These are phyloP conservation scores for Mediolabrus comicus DNA, from an alignment of 108 stramenopile genomes.

Conservation along the genomic window DNA sequence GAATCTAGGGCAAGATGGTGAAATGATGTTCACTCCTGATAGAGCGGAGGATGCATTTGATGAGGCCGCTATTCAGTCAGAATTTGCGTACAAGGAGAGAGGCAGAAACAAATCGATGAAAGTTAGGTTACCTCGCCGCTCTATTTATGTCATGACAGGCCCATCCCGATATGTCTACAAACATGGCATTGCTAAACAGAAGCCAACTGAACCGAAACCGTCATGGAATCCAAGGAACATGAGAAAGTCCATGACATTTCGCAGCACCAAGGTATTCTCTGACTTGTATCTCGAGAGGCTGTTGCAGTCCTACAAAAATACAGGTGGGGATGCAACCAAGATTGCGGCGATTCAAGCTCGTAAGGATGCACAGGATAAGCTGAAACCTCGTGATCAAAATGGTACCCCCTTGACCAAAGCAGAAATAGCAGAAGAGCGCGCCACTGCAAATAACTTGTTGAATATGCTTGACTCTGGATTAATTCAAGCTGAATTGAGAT, in stretches of 20 bases:
- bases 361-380: not conserved
- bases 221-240: not conserved
- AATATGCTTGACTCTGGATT: not conserved
- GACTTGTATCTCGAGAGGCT: not conserved
- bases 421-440: not conserved
- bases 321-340: not conserved
- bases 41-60: not conserved
- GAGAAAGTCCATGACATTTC: constrained; percentile 4
- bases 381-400: not conserved
- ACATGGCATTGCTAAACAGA: not conserved
- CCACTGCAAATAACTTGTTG: not conserved
- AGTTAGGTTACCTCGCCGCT: not conserved
- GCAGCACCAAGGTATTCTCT: constrained; percentile 1
- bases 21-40: not conserved
- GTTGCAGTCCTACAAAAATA: too few relatives aligned
- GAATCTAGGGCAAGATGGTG: not conserved
- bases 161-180: constrained; percentile 1
- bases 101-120: not conserved
- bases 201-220: not conserved
- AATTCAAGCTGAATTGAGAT: not conserved
- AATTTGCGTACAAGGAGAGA: not conserved
- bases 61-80: not conserved
- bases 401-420: not conserved
- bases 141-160: not conserved
- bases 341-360: not conserved